Evolutionary conservation across 2,329 filamentous ascomycete genomes (phyloP).

Genomic region (Monilinia fructicola): DNA sequence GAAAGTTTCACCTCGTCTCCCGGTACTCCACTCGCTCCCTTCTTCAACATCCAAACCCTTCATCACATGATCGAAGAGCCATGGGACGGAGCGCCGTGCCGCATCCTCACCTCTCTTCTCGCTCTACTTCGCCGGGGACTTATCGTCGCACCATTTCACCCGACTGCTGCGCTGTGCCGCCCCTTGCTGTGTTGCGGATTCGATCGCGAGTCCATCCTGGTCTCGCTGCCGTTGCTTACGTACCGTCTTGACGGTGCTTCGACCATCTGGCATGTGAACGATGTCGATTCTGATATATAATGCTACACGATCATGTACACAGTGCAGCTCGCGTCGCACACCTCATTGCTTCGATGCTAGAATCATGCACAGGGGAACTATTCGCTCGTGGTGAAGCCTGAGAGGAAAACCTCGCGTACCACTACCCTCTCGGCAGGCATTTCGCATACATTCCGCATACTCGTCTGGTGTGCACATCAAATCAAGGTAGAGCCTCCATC

Average conservation of each 20-base stretch:
- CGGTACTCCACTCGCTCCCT: not conserved
- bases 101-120: not conserved
- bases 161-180: not conserved
- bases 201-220: not conserved
- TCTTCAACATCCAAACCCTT: not conserved
- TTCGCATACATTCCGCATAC: not conserved
- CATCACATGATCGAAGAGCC: conserved; percentile 7
- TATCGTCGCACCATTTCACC: conserved; percentile 3
- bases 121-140: conserved; percentile 6
- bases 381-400: not conserved
- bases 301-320: not conserved
- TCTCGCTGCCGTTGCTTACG: not conserved
- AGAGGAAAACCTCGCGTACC: not conserved
- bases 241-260: not conserved
- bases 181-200: not conserved
- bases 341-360: not conserved
- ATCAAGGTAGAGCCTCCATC: not conserved
- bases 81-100: not conserved
- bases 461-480: not conserved
- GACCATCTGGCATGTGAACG: not conserved
- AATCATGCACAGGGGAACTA: not conserved
- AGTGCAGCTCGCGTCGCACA: not conserved
- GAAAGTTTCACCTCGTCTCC: not conserved
- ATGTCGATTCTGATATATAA: not conserved
- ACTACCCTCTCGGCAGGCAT: not conserved